Percentiles rank a stretch among this genome's conserved stretches.
These are phyloP conservation scores for Beauveria australis DNA, from an alignment of 2,329 filamentous ascomycete genomes.

Conservation along the genomic window DNA sequence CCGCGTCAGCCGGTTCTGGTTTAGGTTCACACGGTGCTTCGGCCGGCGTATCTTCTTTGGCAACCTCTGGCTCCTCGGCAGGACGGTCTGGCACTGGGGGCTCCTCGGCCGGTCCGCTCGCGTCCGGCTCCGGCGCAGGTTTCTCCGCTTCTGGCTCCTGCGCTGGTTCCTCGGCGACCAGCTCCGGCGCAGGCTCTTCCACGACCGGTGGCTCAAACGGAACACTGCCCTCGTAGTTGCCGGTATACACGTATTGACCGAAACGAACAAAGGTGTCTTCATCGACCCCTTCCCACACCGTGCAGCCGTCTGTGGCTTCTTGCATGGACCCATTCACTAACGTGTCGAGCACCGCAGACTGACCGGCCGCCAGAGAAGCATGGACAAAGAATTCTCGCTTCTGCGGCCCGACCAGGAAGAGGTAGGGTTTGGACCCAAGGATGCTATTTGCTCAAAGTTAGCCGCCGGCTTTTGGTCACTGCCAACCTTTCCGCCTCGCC, in stretches of 20 bases:
- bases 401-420: background rate
- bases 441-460: background rate
- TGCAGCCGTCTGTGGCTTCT: background rate
- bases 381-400: background rate
- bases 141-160: background rate
- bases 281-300: background rate
- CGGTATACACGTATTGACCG: background rate
- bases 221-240: background rate
- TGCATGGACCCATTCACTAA: background rate
- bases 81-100: too few relatives aligned
- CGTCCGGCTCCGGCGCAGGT: too few relatives aligned
- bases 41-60: background rate
- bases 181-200: background rate
- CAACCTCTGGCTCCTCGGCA: too few relatives aligned
- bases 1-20: background rate
- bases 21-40: background rate
- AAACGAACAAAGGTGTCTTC: background rate
- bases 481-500: background rate
- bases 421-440: background rate
- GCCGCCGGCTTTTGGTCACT: background rate
- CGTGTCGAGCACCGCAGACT: background rate
- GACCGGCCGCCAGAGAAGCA: background rate
- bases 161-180: background rate
- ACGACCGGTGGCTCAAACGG: background rate
- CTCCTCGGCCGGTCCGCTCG: too few relatives aligned